Conservation (phyloP, 2,329 filamentous ascomycete genomes). For the Penicillium digitatum region DNA sequence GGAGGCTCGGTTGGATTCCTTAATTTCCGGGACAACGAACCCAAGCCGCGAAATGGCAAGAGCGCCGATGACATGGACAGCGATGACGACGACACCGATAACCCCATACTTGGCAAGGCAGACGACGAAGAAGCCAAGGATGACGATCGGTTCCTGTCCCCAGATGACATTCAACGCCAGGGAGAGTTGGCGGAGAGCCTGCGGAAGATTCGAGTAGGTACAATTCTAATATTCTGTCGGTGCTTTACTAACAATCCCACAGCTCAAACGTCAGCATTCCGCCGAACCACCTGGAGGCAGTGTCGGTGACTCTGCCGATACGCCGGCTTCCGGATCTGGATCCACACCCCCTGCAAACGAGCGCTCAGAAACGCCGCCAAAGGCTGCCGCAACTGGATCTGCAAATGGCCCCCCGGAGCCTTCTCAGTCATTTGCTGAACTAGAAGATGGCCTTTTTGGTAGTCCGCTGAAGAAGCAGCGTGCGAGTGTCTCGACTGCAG, state of each 20-base stretch:
- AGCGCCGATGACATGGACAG: conserved; percentile 68
- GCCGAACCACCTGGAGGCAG: conserved; percentile 51
- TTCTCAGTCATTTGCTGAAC: conserved; percentile 20
- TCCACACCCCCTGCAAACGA: conserved; percentile 35
- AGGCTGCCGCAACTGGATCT: conserved; percentile 17
- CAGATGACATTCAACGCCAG: conserved; percentile 58
- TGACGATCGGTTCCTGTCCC: conserved; percentile 49
- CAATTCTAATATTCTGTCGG: neutral
- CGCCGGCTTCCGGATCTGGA: conserved; percentile 35
- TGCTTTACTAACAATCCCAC: conserved; percentile 14
- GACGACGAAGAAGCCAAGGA: conserved; percentile 54
- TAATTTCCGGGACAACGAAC: conserved; percentile 71
- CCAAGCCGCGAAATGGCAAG: conserved; percentile 53
- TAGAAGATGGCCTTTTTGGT: conserved; percentile 39
- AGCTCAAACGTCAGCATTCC: conserved; percentile 66
- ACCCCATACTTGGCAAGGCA: conserved; percentile 58
- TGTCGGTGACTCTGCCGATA: conserved; percentile 33
- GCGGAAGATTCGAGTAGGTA: conserved; percentile 60
- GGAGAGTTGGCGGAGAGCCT: conserved; percentile 62
- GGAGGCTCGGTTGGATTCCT: conserved; percentile 88
- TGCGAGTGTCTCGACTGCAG: conserved; percentile 43
- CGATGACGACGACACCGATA: conserved; percentile 66
- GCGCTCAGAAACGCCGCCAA: conserved; percentile 38
- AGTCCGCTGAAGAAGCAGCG: conserved; percentile 49
- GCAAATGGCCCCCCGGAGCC: conserved; percentile 18